Evolutionary conservation across 192 early-diverging fungal species (phyloP).

Genomic region (Podila horticola): DNA sequence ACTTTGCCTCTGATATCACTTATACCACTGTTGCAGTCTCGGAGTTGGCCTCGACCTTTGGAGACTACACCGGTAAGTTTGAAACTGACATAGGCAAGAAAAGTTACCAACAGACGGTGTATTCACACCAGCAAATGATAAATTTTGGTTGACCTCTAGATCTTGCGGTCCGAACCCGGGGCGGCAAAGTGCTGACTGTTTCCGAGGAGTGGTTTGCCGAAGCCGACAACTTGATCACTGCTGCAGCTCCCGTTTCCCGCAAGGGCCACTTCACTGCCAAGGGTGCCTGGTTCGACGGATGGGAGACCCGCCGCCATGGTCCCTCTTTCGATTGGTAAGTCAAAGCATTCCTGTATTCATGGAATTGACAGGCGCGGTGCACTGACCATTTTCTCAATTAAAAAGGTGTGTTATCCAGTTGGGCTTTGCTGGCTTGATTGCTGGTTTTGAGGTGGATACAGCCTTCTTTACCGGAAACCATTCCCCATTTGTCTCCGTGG

Average conservation of each 20-base stretch:
- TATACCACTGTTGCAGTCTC: constrained; percentile 13
- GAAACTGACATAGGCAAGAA: too few relatives aligned
- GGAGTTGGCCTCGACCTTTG: constrained; percentile 15
- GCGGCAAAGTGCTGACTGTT: constrained; percentile 77
- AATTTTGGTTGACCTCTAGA: constrained; percentile 54
- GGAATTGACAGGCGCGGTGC: not conserved
- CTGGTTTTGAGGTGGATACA: constrained; percentile 89
- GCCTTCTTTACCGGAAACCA: constrained; percentile 96
- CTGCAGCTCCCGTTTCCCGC: constrained; percentile 73
- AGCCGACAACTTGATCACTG: constrained; percentile 81
- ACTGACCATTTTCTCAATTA: not conserved
- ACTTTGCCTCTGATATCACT: constrained; percentile 7
- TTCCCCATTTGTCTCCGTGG: constrained; percentile 83
- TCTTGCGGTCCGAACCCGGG: constrained; percentile 74
- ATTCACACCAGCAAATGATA: too few relatives aligned
- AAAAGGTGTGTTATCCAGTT: constrained; percentile 78
- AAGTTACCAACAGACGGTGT: too few relatives aligned
- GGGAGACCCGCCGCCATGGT: constrained; percentile 94
- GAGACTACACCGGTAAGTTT: constrained; percentile 26
- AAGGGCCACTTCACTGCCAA: constrained; percentile 66
- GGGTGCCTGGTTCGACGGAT: constrained; percentile 87
- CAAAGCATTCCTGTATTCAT: not conserved
- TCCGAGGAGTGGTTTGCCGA: constrained; percentile 96
- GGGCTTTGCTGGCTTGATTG: constrained; percentile 81
- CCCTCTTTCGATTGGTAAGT: constrained; percentile 82